Evolutionary conservation across 73 alveolate genomes (phyloP).

Genomic region (Stentor coeruleus): DNA sequence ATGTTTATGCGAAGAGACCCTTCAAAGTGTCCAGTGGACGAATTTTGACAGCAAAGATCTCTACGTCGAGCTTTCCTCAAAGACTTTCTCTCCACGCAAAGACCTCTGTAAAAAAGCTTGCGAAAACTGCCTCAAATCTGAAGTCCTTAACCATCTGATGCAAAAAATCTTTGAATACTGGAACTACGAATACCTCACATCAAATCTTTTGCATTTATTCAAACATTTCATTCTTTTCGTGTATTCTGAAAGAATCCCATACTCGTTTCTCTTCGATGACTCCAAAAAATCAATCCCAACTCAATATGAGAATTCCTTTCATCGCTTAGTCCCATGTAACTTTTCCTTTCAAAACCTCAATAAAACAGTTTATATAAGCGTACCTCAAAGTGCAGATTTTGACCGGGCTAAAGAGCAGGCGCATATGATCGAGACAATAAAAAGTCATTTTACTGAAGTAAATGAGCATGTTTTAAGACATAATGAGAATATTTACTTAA

Average conservation of each 20-base stretch:
- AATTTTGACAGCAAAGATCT: background rate
- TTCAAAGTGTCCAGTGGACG: background rate
- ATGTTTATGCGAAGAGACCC: background rate
- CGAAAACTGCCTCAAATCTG: background rate
- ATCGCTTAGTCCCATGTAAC: conserved; percentile 2
- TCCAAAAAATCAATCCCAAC: too few species aligned
- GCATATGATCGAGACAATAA: background rate
- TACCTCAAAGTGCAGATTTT: conserved; percentile 2
- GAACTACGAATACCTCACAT: background rate
- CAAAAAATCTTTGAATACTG: background rate
- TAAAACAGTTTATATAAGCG: conserved; percentile 14
- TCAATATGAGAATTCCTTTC: background rate
- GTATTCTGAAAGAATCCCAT: conserved; percentile 10
- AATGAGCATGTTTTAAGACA: background rate
- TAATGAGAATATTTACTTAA: conserved; percentile 5
- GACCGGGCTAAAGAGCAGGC: background rate
- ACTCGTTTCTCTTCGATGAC: conserved; percentile 10
- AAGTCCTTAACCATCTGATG: background rate
- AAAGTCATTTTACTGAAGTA: background rate
- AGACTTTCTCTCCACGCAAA: background rate
- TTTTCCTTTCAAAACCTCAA: background rate
- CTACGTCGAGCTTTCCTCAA: background rate
- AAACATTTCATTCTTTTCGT: background rate
- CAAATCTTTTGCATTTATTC: background rate
- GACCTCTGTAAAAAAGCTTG: conserved; percentile 1